A percentile compares a stretch with the other conserved stretches of the same genome.
phyloP scores from a whole-genome alignment of 2,329 filamentous ascomycete species.

The Diaporthe sp. region DNA sequence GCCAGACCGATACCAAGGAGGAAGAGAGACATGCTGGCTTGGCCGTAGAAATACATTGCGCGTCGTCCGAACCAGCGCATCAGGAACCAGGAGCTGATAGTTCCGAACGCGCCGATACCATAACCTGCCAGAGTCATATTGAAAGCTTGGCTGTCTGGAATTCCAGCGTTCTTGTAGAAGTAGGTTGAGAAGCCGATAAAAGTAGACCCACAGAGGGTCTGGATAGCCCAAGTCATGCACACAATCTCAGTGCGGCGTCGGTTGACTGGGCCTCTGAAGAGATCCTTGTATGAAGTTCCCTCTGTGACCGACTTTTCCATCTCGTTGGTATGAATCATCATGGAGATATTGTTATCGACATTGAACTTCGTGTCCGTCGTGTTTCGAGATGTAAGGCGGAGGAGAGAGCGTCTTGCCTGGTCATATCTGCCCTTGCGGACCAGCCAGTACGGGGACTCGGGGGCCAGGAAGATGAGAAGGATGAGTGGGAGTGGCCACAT shows the following conservation, averaged over 20 bases:
- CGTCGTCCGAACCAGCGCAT: constrained; percentile 65
- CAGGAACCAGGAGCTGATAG: constrained; percentile 64
- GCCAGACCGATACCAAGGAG: constrained; percentile 45
- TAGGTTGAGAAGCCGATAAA: constrained; percentile 65
- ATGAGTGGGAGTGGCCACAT: constrained; percentile 57
- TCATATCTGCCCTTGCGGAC: constrained; percentile 56
- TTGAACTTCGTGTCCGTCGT: constrained; percentile 53
- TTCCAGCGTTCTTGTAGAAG: constrained; percentile 61
- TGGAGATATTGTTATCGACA: constrained; percentile 62
- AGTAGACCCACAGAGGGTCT: constrained; percentile 62
- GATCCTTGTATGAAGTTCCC: constrained; percentile 63
- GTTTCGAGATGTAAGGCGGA: constrained; percentile 47
- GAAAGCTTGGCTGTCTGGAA: constrained; percentile 59
- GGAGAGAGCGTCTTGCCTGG: constrained; percentile 52
- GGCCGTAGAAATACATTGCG: constrained; percentile 61
- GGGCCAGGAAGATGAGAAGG: constrained; percentile 48
- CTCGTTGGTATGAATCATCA: constrained; percentile 69
- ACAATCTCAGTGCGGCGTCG: constrained; percentile 66
- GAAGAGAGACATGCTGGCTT: constrained; percentile 57
- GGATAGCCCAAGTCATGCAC: constrained; percentile 62
- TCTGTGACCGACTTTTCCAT: constrained; percentile 59
- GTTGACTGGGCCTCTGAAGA: constrained; percentile 66
- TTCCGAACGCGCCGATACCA: constrained; percentile 65
- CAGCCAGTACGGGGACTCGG: constrained; percentile 60
- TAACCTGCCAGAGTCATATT: constrained; percentile 63